phyloP scores from a whole-genome alignment of 192 early-diverging fungal genomes.

The Nowakowskiella sp. region DNA sequence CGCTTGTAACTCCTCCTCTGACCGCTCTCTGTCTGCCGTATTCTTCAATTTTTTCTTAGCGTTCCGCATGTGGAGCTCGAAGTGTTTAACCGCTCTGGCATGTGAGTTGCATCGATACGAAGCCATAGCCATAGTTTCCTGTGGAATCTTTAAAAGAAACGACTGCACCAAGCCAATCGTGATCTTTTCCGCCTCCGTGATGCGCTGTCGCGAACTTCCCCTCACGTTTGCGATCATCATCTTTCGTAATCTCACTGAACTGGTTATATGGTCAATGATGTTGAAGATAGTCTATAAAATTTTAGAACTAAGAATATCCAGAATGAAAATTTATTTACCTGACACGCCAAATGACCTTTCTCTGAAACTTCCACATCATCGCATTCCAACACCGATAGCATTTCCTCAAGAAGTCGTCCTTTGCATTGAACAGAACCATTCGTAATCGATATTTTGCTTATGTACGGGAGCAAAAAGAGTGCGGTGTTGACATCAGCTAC shows the following conservation, averaged over 20 bases:
- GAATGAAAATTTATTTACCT: conserved; percentile 26
- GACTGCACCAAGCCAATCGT: conserved; percentile 18
- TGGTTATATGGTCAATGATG: conserved; percentile 48
- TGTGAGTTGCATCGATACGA: conserved; percentile 53
- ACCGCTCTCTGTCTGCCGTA: too few relatives aligned
- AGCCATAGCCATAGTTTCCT: conserved; percentile 52
- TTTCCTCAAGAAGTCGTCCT: conserved; percentile 23
- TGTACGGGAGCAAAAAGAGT: conserved; percentile 40
- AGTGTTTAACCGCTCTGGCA: conserved; percentile 61
- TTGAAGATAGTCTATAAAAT: conserved; percentile 35
- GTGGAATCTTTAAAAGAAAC: conserved; percentile 52
- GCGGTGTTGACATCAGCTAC: conserved; percentile 32
- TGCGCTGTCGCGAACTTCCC: conserved; percentile 14
- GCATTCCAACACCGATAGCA: conserved; percentile 32
- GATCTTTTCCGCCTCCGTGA: conserved; percentile 8
- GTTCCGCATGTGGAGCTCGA: conserved; percentile 54
- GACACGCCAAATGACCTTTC: conserved; percentile 29
- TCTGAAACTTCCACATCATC: conserved; percentile 7
- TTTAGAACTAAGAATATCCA: not conserved
- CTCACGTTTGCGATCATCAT: conserved; percentile 10
- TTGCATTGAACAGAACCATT: conserved; percentile 36
- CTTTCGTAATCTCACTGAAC: conserved; percentile 31
- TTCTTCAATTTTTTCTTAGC: conserved; percentile 10
- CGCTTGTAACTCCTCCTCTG: conserved; percentile 24
- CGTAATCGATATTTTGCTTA: too few relatives aligned